Conservation (phyloP, 2,329 filamentous ascomycete genomes). For the Rhinocladiella mackenziei region DNA sequence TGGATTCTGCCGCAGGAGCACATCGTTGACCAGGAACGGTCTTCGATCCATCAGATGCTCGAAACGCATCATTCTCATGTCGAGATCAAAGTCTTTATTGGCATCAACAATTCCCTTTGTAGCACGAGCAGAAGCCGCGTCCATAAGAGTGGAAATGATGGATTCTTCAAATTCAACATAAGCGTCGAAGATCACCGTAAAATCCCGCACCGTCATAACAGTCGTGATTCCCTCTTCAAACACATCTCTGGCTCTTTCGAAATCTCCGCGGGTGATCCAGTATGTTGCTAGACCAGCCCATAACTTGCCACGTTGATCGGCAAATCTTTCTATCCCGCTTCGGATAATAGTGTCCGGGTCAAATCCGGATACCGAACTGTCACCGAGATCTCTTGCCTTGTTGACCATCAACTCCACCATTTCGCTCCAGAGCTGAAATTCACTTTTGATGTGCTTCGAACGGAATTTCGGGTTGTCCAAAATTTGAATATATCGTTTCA, state of each 20-base stretch:
- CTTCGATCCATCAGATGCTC: slow-evolving; percentile 96
- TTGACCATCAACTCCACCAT: slow-evolving; percentile 93
- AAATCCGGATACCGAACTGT: slow-evolving; percentile 74
- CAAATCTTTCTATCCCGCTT: slow-evolving; percentile 84
- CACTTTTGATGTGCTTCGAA: slow-evolving; percentile 90
- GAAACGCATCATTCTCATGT: slow-evolving; percentile 96
- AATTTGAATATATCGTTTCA: slow-evolving; percentile 84
- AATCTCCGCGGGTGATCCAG: slow-evolving; percentile 89
- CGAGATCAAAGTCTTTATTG: slow-evolving; percentile 86
- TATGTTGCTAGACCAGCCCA: slow-evolving; percentile 95
- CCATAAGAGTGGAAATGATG: slow-evolving; percentile 86
- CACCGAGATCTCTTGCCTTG: slow-evolving; percentile 80
- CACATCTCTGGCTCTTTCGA: slow-evolving; percentile 85
- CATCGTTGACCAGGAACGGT: slow-evolving; percentile 94
- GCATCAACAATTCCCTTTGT: slow-evolving; percentile 74
- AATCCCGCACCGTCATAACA: slow-evolving; percentile 97
- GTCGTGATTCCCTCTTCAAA: slow-evolving; percentile 97
- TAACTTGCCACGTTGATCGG: slow-evolving; percentile 88
- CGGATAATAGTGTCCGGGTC: slow-evolving; percentile 89
- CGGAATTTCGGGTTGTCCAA: slow-evolving; percentile 86
- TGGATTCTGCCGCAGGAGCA: slow-evolving; percentile 89
- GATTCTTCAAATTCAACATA: slow-evolving; percentile 97
- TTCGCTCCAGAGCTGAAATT: slow-evolving; percentile 95
- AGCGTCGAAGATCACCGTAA: slow-evolving; percentile 91
- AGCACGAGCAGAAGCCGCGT: slow-evolving; percentile 74